A percentile compares a stretch with the other conserved stretches of the same genome.
Evolutionary conservation across 345 rosid species (phyloP).

Genomic region (Anacardium occidentale): DNA sequence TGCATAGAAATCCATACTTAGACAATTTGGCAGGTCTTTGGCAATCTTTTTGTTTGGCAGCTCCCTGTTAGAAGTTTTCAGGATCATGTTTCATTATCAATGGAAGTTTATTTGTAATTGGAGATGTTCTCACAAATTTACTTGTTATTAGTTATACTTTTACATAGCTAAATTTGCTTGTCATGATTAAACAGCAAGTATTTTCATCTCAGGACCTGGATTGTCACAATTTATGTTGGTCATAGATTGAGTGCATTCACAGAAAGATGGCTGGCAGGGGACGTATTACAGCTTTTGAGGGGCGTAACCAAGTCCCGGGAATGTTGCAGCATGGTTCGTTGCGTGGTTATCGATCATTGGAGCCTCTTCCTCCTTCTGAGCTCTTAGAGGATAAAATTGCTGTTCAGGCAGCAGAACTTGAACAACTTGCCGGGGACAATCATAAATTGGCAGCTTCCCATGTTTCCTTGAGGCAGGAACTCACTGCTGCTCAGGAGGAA

Average conservation of each 20-base stretch:
- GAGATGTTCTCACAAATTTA: not conserved
- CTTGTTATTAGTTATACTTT: not conserved
- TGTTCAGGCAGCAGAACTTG: constrained; percentile 76
- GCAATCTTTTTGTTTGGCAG: not conserved
- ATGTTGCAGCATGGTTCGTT: constrained; percentile 41
- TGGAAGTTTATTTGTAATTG: not conserved
- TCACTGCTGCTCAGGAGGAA: constrained; percentile 54
- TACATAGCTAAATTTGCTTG: constrained; percentile 4
- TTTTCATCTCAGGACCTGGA: not conserved
- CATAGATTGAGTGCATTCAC: not conserved
- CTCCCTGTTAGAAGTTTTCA: not conserved
- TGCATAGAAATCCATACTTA: not conserved
- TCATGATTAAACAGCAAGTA: not conserved
- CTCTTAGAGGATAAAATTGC: constrained; percentile 64
- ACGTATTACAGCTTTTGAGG: constrained; percentile 27
- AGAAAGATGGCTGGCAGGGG: constrained; percentile 40
- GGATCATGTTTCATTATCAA: not conserved
- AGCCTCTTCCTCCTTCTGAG: constrained; percentile 40
- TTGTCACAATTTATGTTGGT: not conserved
- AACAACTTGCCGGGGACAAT: constrained; percentile 60
- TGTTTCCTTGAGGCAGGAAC: constrained; percentile 56
- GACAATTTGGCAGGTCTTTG: not conserved
- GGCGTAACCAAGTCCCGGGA: constrained; percentile 37
- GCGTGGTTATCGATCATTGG: constrained; percentile 24
- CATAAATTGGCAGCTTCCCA: constrained; percentile 56